phyloP scores from a whole-genome alignment of 169 alveolate genomes.

The Theileria annulata region DNA sequence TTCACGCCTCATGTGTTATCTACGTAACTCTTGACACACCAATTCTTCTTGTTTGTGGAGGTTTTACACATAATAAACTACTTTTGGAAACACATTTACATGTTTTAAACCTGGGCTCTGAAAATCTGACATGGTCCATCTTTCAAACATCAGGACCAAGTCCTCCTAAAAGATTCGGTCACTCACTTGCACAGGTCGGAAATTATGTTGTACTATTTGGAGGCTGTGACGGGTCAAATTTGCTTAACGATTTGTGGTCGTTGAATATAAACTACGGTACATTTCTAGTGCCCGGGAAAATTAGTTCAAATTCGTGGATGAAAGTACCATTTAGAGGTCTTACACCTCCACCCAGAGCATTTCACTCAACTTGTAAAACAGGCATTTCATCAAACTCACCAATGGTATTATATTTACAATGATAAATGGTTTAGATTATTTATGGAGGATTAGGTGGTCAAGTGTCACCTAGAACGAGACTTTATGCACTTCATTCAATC shows the following conservation, averaged over 20 bases:
- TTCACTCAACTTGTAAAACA: conserved; percentile 46
- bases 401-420: conserved; percentile 10
- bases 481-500: conserved; percentile 25
- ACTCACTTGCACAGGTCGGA: conserved; percentile 56
- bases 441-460: conserved; percentile 45
- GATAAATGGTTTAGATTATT: conserved; percentile 11
- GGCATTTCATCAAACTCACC: conserved; percentile 53
- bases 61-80: conserved; percentile 28
- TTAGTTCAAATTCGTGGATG: conserved; percentile 33
- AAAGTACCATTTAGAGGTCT: conserved; percentile 24
- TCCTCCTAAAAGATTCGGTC: conserved; percentile 55
- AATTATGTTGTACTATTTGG: conserved; percentile 45
- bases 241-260: conserved; percentile 59
- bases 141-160: conserved; percentile 23
- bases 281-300: background rate
- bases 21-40: conserved; percentile 52
- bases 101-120: conserved; percentile 15
- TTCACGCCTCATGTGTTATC: conserved; percentile 60
- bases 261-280: conserved; percentile 31
- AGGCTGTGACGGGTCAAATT: conserved; percentile 38
- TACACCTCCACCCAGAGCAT: conserved; percentile 58
- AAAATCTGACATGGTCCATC: conserved; percentile 13
- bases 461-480: conserved; percentile 23
- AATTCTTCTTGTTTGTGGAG: conserved; percentile 42
- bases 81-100: conserved; percentile 32